phyloP scores from a whole-genome alignment of 257 asterid species.

The Thymus mandschuricus region DNA sequence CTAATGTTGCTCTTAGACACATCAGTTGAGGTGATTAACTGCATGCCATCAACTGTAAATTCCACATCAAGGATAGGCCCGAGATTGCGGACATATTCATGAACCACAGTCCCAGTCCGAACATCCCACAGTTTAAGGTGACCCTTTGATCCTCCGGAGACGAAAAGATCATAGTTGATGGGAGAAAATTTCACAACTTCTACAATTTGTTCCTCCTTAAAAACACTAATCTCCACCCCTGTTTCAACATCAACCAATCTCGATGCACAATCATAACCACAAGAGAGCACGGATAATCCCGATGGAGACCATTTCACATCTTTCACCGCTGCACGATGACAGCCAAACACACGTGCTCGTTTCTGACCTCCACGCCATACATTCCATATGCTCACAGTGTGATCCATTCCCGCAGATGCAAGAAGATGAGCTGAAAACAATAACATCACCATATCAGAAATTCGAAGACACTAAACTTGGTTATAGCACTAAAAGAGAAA shows the following conservation, averaged over 20 bases:
- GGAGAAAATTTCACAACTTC: slow-evolving; percentile 83
- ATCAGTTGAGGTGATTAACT: slow-evolving; percentile 80
- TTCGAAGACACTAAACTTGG: slow-evolving; percentile 14
- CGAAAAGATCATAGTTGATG: slow-evolving; percentile 60
- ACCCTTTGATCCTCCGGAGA: slow-evolving; percentile 96
- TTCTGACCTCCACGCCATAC: slow-evolving; percentile 77
- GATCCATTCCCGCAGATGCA: slow-evolving; percentile 94
- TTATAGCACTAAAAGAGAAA: slow-evolving; percentile 2
- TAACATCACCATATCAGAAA: slow-evolving; percentile 46
- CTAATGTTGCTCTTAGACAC: slow-evolving; percentile 77
- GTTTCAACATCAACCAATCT: slow-evolving; percentile 80
- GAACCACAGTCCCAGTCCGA: slow-evolving; percentile 71
- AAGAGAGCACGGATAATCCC: slow-evolving; percentile 73
- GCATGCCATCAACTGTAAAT: slow-evolving; percentile 71
- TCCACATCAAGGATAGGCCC: slow-evolving; percentile 92
- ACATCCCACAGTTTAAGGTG: slow-evolving; percentile 83
- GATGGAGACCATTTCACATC: slow-evolving; percentile 90
- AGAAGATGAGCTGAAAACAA: slow-evolving; percentile 82
- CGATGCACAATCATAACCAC: slow-evolving; percentile 94
- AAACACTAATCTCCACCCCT: slow-evolving; percentile 62
- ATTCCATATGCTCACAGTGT: slow-evolving; percentile 77
- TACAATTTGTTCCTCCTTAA: slow-evolving; percentile 83
- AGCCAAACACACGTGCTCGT: slow-evolving; percentile 54
- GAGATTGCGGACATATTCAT: slow-evolving; percentile 65
- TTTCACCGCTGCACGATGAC: slow-evolving; percentile 77